A percentile compares a stretch with the other conserved stretches of the same genome.
Evolutionary conservation across 495 filamentous ascomycete species (phyloP).

Genomic region (Podospora pseudocomata): DNA sequence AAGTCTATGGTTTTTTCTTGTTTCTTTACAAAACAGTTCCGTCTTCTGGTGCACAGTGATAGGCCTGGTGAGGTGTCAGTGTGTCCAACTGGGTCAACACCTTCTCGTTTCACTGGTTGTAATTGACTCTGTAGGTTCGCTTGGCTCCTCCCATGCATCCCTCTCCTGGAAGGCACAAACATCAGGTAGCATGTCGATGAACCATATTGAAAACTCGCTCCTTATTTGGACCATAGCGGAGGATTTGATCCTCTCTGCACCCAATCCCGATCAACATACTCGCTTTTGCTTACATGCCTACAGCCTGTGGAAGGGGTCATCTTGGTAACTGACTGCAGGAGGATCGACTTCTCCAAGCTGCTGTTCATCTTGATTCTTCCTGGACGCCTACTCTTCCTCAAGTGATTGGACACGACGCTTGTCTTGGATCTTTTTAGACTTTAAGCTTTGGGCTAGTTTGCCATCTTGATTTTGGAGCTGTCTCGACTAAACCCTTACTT

Average conservation of each 20-base stretch:
- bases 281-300: not conserved
- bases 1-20: slow-evolving; percentile 2
- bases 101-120: not conserved
- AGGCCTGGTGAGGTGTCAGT: not conserved
- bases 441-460: slow-evolving; percentile 23
- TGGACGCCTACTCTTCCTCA: not conserved
- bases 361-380: not conserved
- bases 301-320: not conserved
- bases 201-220: not conserved
- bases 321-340: not conserved
- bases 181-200: not conserved
- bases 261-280: not conserved
- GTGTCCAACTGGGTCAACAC: not conserved
- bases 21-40: not conserved
- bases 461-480: slow-evolving; percentile 20
- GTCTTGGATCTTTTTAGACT: slow-evolving; percentile 23
- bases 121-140: not conserved
- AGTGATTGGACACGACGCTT: not conserved
- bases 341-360: not conserved
- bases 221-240: not conserved
- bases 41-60: not conserved
- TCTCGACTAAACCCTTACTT: slow-evolving; percentile 17
- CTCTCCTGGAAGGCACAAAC: not conserved
- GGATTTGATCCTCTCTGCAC: not conserved
- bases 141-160: not conserved